Evolutionary conservation across 73 alveolate genomes (phyloP).

Genomic region (Breviolum minutum): DNA sequence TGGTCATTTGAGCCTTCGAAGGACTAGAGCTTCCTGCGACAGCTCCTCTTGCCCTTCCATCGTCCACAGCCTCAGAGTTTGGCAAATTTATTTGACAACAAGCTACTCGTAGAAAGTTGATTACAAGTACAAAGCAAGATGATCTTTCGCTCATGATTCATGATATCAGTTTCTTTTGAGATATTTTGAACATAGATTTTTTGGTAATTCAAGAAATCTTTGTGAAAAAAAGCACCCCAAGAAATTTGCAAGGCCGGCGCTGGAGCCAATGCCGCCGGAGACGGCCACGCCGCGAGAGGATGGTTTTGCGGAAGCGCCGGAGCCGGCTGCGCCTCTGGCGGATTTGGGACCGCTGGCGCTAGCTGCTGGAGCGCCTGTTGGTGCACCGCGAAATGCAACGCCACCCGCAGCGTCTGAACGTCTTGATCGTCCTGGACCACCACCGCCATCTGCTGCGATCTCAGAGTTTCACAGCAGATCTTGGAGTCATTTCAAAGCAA

Average conservation of each 20-base stretch:
- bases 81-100: not conserved
- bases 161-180: not conserved
- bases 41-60: constrained; percentile 3
- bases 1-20: not conserved
- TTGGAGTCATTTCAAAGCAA: too few relatives aligned
- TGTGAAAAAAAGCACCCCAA: not conserved
- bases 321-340: not conserved
- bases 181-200: too few relatives aligned
- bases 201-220: not conserved
- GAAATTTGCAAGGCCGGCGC: not conserved
- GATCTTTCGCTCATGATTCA: too few relatives aligned
- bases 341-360: too few relatives aligned
- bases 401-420: too few relatives aligned
- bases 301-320: not conserved
- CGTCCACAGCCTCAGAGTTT: not conserved
- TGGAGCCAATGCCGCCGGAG: not conserved
- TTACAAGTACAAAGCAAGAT: too few relatives aligned
- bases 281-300: constrained; percentile 4
- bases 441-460: not conserved
- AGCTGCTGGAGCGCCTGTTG: too few relatives aligned
- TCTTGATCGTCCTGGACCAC: too few relatives aligned
- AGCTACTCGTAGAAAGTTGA: not conserved
- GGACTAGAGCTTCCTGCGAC: not conserved
- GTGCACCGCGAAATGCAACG: too few relatives aligned
- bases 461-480: not conserved